Evolutionary conservation across 176 grass and related monocot species (phyloP), one percentile per base, ranked within the genome.

Genomic region (Oryza glaberrima): DNA sequence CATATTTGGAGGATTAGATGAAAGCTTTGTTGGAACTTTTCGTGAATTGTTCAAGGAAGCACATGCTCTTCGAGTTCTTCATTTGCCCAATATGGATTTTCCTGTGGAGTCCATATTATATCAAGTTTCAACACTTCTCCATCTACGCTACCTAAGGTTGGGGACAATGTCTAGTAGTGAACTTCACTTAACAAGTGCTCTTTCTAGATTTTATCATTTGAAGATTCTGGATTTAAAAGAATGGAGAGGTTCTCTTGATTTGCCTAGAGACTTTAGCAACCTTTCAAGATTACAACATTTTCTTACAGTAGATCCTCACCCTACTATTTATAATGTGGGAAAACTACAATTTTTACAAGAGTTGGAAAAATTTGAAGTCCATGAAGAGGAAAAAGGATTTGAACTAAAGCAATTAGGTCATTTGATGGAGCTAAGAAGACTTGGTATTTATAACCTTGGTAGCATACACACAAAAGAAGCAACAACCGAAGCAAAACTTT

Each of bases 241-340:
- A 9, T 6, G 10, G 10, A 0, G 0, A 3, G 9, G 4, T 2
- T 7, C 0, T 2, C 0, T 0, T 3, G 1, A 0, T 36, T 38
- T 35, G 2, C 19, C 45, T 16, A 5, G 12, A n/a, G 17, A 16
- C 9, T 54, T 54, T 19, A 3, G 2, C 0, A 68, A 81, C 4
- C 78, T 81, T 70, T 26, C n/a, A 38, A 81, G 22, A 22, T 22
- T 22, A 22, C 22, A 22, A 22, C 46, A 70, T n/a, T 81, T 81
- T 28, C 43, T 67, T 69, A 11, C 22, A 22, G 22, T 22, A 22
- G 22, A 22, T 22, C 22, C 22, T 22, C 22, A 22, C 22, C 22
- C 22, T 22, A 22, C 22, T 22, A 22, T 22, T 22, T 22, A 22
- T 22, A 22, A 15, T 7, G 76, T 79, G 0, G 77, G 77, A 11